Evolutionary conservation across 2,329 filamentous ascomycete species (phyloP).

Genomic region (Fusarium caatingaense): DNA sequence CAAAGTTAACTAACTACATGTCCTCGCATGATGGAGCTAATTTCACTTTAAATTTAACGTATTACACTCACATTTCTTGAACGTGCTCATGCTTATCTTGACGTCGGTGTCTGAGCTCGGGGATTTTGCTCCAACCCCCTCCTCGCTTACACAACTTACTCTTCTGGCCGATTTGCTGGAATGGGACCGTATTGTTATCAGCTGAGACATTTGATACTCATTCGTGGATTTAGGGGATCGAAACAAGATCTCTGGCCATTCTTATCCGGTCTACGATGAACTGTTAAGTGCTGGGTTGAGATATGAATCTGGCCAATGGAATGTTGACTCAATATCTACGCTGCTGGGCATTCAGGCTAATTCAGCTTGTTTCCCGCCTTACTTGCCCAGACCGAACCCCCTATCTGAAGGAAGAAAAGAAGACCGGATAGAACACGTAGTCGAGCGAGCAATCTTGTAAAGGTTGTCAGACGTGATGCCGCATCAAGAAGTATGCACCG

Average conservation of each 20-base stretch:
- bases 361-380: constrained; percentile 12
- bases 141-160: too few relatives aligned
- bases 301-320: constrained; percentile 8
- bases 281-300: constrained; percentile 18
- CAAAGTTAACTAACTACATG: neutral
- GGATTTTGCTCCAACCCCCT: neutral
- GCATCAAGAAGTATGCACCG: constrained; percentile 18
- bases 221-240: neutral
- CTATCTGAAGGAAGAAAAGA: constrained; percentile 30
- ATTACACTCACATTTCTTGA: neutral
- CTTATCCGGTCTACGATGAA: constrained; percentile 3
- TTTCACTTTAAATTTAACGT: neutral
- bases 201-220: constrained; percentile 3
- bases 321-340: neutral
- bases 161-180: neutral
- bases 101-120: constrained; percentile 5
- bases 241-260: constrained; percentile 3
- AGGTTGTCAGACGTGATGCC: constrained; percentile 25
- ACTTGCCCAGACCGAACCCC: neutral
- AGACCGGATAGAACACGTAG: constrained; percentile 14
- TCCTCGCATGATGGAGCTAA: constrained; percentile 4
- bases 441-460: neutral
- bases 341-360: neutral
- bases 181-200: constrained; percentile 6
- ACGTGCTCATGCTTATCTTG: constrained; percentile 21